Base-by-base conservation (phyloP, 2,329 filamentous ascomycete species). In the Arthrobotrys conoides region DNA sequence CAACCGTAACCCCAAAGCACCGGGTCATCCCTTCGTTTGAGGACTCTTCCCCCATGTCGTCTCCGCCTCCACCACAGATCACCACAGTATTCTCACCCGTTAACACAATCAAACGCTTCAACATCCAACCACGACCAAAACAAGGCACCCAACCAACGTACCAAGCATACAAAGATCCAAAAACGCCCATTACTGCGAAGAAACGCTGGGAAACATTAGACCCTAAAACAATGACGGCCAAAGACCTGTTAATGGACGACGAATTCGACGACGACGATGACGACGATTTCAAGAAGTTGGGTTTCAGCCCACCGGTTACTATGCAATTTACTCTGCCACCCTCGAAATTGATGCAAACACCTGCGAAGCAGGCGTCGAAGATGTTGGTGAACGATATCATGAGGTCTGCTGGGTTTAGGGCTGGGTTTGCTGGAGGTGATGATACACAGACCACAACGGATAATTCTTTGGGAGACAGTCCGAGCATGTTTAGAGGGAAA, bases 291-390 rank as follows among this genome's bases (percentile, higher is more conserved):
- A 88, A 88, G 5, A 84, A 85, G 22, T 84, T 89, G 59, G 93
- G 91, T 5, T 91, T 94, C 85, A 97, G 93, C 82, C 96, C 96
- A 30, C 96, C 96, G 0, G 98, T 98, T 87, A 96, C 93, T 10
- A 94, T 96, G 77, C 92, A 94, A 82, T 96, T 96, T 84, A 91
- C 92, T 53, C 85, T 96, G 59, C 92, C 92, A 64, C 91, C 91
- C 67, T 92, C 90, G 48, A 91, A 92, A 83, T 85, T 96, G 22
- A 84, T 95, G 83, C 93, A 94, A 84, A 96, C 93, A 61, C 93
- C 93, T 91, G 93, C 93, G 33, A 89, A 91, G 70, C 92, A 96
- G 84, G 93, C 93, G 3, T 94, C 92, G 82, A 91, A 89, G 83
- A 89, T 90, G 71, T 95, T 96, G 76, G 92, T 96, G 0, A 91